Evolutionary conservation across 2,329 filamentous ascomycete species (phyloP), one percentile per base, ranked within the genome.

Genomic region (Claviceps fusiformis): DNA sequence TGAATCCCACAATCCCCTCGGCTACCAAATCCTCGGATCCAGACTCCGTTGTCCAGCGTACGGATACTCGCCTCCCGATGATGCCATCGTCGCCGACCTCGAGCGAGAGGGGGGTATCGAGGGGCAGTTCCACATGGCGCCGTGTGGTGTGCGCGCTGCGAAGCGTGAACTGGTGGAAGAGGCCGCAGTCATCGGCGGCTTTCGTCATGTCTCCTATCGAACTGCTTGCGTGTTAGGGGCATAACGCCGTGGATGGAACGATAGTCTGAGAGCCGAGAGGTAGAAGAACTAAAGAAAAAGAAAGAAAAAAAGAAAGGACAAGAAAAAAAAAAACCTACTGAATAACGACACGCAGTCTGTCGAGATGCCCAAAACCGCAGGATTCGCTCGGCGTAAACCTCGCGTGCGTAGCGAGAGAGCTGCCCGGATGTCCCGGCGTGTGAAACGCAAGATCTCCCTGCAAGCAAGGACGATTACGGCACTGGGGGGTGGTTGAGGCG

Each of bases 1-100:
- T 77, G 61, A 75, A 76, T 0, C 75, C 75, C 5, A 77, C 72
- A n/a, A 77, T 74, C 0, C 75, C 75, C 58, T 77, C 74, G 0
- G 75, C 74, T 3, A 76, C 58, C 0, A 74, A 65, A 5, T 60
- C 59, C 31, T 61, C 62, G 35, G 45, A 57, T 11, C 67, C 67
- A 59, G 54, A 57, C 0, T 54, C 50, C 0, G 59, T 54, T 0
- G 62, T 58, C 0, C 66, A 64, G 35, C 65, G 68, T 0, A 78
- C 53, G 0, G 74, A 76, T 1, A 78, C 73, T 10, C 75, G 65
- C 5, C 75, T 67, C 0, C 75, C 75, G 24, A 78, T 77, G 53
- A 78, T 75, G 10, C 75, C 75, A 9, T 73, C 64, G 31, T 64
- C 64, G 0, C 75, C 74, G 9, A 77, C 73, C 55, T 71, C 65